These are phyloP conservation scores for Claviceps monticola DNA, from an alignment of 2,329 filamentous ascomycete genomes.

Conservation along the genomic window DNA sequence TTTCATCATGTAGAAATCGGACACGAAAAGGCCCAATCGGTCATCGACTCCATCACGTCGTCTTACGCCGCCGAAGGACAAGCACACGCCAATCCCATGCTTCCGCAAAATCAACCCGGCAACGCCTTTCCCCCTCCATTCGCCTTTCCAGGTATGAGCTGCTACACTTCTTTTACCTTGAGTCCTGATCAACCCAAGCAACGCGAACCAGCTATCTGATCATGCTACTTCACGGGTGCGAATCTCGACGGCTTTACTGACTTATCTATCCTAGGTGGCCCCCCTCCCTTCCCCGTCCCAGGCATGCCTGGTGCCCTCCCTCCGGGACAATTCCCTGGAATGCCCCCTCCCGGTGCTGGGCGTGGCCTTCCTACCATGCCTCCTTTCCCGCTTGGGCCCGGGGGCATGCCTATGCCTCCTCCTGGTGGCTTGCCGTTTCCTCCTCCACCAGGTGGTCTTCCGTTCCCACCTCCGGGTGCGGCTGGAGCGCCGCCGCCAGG, in stretches of 20 bases:
- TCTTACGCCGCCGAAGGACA: constrained; percentile 94
- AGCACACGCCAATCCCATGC: constrained; percentile 71
- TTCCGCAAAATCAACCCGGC: constrained; percentile 53
- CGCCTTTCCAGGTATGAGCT: constrained; percentile 44
- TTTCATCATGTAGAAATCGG: constrained; percentile 58
- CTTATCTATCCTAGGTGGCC: constrained; percentile 21
- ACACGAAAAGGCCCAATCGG: constrained; percentile 94
- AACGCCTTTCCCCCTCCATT: constrained; percentile 40
- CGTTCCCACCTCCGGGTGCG: constrained; percentile 25
- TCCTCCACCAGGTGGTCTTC: constrained; percentile 21
- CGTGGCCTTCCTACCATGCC: constrained; percentile 34
- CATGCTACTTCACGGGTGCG: neutral
- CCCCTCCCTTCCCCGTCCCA: constrained; percentile 50
- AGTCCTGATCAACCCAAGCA: constrained; percentile 1
- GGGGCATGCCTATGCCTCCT: constrained; percentile 16
- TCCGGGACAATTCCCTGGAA: constrained; percentile 25
- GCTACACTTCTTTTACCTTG: constrained; percentile 10
- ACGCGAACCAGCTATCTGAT: too few species aligned
- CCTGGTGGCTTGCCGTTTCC: constrained; percentile 29
- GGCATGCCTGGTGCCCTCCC: constrained; percentile 29
- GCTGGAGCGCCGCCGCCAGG: constrained; percentile 16
- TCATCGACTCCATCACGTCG: constrained; percentile 94
- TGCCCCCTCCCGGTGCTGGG: constrained; percentile 30
- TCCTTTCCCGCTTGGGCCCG: constrained; percentile 26
- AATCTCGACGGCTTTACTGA: constrained; percentile 4